These are phyloP conservation scores for Neurospora sp. DNA, from an alignment of 2,329 filamentous ascomycete genomes.

Conservation along the genomic window DNA sequence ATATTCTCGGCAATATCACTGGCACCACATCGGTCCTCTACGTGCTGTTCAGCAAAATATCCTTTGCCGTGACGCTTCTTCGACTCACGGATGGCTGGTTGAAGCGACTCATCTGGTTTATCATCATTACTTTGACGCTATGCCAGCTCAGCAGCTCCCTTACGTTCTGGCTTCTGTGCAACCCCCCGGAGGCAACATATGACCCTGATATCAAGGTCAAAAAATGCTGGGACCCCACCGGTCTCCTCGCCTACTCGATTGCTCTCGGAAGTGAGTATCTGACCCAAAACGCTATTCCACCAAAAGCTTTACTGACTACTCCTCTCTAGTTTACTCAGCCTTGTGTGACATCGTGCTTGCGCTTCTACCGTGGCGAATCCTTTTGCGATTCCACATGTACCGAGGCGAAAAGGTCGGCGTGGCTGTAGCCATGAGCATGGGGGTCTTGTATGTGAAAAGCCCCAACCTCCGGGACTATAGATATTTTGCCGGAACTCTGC, in stretches of 20 bases:
- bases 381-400: slow-evolving; percentile 24
- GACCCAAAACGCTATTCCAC: not conserved
- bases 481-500: not conserved
- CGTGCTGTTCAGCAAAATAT: slow-evolving; percentile 28
- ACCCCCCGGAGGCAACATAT: slow-evolving; percentile 21
- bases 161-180: slow-evolving; percentile 22
- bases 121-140: slow-evolving; percentile 24
- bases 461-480: not conserved
- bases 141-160: slow-evolving; percentile 19
- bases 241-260: slow-evolving; percentile 16
- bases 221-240: slow-evolving; percentile 18
- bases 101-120: slow-evolving; percentile 21
- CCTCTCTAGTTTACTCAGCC: slow-evolving; percentile 18
- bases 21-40: slow-evolving; percentile 22
- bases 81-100: slow-evolving; percentile 21
- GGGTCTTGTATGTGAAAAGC: slow-evolving; percentile 18
- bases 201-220: slow-evolving; percentile 11
- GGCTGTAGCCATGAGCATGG: slow-evolving; percentile 26
- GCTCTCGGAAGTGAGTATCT: slow-evolving; percentile 18
- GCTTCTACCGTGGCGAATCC: slow-evolving; percentile 22
- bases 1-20: slow-evolving; percentile 12
- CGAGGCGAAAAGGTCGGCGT: slow-evolving; percentile 25
- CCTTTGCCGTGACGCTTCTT: slow-evolving; percentile 27
- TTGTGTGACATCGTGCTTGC: slow-evolving; percentile 23
- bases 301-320: not conserved